Base-by-base conservation (phyloP, 352 stramenopile species). In the Blastocystis sp. region DNA sequence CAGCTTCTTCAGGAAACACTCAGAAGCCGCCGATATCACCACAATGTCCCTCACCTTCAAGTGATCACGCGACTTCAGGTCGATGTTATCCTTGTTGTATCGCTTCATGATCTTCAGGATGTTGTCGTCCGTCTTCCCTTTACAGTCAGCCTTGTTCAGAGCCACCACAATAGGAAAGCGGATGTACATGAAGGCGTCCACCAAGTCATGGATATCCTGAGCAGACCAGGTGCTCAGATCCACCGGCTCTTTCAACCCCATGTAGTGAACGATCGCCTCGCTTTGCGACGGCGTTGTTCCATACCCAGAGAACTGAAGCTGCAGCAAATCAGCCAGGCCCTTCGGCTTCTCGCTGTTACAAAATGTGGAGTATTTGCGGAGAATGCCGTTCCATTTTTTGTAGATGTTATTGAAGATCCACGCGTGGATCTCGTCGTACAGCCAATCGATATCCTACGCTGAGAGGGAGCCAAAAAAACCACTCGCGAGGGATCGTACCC, bases 381-480 rank as follows among this genome's bases (percentile, higher is more conserved):
- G 92, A 88, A 96, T 95, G 6, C 93, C 94, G 5, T 87, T 90
- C 94, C 94, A 96, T 53, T 93, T 92, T 66, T 93, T 94, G 93
- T 93, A 95, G 9, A 96, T 92, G 76, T 96, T 96, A 82, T 92
- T 95, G 82, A 94, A 96, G 13, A 96, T 92, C 94, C 94, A 96
- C 81, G 93, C 92, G 82, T 96, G 93, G 87, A 96, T 95, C 91
- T 96, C 94, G 66, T 90, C 92, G 43, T 93, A 92, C 16, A 96
- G 91, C 94, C 94, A 96, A 87, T 96, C 93, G 47, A 94, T 94
- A 69, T 96, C 94, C 66, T 96, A 94, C 62, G 95, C 24, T n/a
- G 37, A 13, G 47, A 9, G 20, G 11, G 1, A 7, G 26, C 8
- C n/a, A 8, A 30, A 66, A 78, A 3, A 24, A 7, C 34, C 76